Conservation (phyloP, 208 protist species). For the Trypanosoma cruzi region DNA sequence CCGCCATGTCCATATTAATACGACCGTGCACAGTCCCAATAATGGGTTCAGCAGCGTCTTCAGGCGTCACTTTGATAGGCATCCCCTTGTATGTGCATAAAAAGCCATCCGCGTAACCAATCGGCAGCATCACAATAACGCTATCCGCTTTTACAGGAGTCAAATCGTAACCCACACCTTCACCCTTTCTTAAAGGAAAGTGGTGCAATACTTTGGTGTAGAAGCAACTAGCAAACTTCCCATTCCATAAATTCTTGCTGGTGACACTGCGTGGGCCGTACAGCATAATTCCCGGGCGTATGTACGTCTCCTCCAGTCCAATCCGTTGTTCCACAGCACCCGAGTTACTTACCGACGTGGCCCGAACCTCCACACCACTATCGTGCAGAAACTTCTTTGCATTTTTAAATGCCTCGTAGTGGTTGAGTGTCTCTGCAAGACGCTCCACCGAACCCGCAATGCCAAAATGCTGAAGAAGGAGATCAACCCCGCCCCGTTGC, state of each 20-base stretch:
- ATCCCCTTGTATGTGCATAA: slow-evolving; percentile 45
- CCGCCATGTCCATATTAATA: slow-evolving; percentile 58
- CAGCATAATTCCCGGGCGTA: slow-evolving; percentile 55
- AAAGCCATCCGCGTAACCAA: slow-evolving; percentile 65
- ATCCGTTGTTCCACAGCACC: slow-evolving; percentile 51
- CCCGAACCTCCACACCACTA: slow-evolving; percentile 53
- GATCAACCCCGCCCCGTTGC: slow-evolving; percentile 40
- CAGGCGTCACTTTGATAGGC: slow-evolving; percentile 39
- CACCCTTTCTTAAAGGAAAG: slow-evolving; percentile 39
- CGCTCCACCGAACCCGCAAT: slow-evolving; percentile 41
- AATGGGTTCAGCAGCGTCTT: slow-evolving; percentile 12
- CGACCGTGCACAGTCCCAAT: slow-evolving; percentile 45
- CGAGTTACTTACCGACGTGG: slow-evolving; percentile 51
- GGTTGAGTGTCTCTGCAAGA: slow-evolving; percentile 32
- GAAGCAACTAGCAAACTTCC: slow-evolving; percentile 41
- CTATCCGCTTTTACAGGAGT: slow-evolving; percentile 35
- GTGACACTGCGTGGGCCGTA: slow-evolving; percentile 48
- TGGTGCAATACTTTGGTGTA: slow-evolving; percentile 52
- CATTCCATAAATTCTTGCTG: slow-evolving; percentile 35
- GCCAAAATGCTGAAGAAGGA: slow-evolving; percentile 62
- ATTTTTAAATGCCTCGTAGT: slow-evolving; percentile 43
- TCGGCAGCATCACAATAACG: slow-evolving; percentile 43
- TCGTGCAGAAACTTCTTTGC: slow-evolving; percentile 32
- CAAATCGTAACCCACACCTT: slow-evolving; percentile 55
- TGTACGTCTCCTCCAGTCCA: slow-evolving; percentile 47